phyloP scores from a whole-genome alignment of 2,329 filamentous ascomycete species.

The Fusarium heterosporum region DNA sequence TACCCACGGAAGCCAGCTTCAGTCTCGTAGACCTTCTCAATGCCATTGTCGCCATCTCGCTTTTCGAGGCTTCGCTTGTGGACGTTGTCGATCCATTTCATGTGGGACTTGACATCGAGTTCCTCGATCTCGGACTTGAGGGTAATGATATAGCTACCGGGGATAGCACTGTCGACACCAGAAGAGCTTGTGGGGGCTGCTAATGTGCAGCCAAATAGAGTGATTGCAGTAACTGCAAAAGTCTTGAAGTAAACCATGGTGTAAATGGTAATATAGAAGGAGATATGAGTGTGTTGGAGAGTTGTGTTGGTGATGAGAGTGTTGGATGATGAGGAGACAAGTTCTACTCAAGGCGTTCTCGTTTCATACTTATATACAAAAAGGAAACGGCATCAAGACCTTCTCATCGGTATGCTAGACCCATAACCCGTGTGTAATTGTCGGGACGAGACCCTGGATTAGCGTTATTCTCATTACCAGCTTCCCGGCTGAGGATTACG shows the following conservation, averaged over 20 bases:
- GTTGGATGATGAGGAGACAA: slow-evolving; percentile 2
- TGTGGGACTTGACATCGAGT: slow-evolving; percentile 59
- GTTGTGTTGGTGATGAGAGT: slow-evolving; percentile 21
- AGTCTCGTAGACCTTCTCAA: slow-evolving; percentile 49
- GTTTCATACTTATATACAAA: slow-evolving; percentile 24
- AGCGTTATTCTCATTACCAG: slow-evolving; percentile 5
- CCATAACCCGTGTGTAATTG: background rate
- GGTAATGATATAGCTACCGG: slow-evolving; percentile 69
- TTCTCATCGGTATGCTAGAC: background rate
- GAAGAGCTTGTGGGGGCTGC: slow-evolving; percentile 34
- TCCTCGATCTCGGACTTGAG: slow-evolving; percentile 64
- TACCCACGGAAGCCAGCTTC: slow-evolving; percentile 55
- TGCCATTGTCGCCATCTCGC: slow-evolving; percentile 54
- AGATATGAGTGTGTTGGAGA: slow-evolving; percentile 5
- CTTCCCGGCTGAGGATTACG: slow-evolving; percentile 4
- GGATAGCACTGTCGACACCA: slow-evolving; percentile 44
- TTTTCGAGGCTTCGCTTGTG: slow-evolving; percentile 65
- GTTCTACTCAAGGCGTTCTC: background rate
- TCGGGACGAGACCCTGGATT: slow-evolving; percentile 21
- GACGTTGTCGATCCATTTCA: slow-evolving; percentile 62
- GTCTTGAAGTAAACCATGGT: slow-evolving; percentile 48
- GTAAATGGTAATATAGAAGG: slow-evolving; percentile 7
- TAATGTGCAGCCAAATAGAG: slow-evolving; percentile 40
- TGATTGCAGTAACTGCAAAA: slow-evolving; percentile 41
- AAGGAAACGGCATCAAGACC: background rate